Conservation (phyloP, 805 yeast genomes). For the Candida incommunis region DNA sequence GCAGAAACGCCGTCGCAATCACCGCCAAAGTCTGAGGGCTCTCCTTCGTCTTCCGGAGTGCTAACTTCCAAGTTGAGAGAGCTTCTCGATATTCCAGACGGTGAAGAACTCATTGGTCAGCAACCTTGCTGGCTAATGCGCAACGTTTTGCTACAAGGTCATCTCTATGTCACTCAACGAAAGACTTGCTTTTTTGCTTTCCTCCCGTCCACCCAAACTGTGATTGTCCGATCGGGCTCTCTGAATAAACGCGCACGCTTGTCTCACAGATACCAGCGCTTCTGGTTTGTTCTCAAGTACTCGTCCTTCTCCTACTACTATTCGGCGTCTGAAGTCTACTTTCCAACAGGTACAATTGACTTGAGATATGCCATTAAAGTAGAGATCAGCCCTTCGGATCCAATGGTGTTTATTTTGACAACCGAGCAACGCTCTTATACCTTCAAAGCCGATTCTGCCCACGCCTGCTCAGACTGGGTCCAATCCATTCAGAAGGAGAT, state of each 20-base stretch:
- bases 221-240: slow-evolving; percentile 34
- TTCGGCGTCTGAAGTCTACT: slow-evolving; percentile 67
- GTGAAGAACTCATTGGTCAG: slow-evolving; percentile 17
- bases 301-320: slow-evolving; percentile 55
- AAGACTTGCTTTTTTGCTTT: slow-evolving; percentile 65
- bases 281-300: slow-evolving; percentile 69
- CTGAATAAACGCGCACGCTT: slow-evolving; percentile 29
- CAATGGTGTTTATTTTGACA: slow-evolving; percentile 41
- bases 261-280: slow-evolving; percentile 32
- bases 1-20: not conserved
- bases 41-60: not conserved
- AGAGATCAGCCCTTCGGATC: slow-evolving; percentile 27
- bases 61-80: slow-evolving; percentile 11
- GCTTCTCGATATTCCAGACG: slow-evolving; percentile 10
- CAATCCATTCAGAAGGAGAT: slow-evolving; percentile 59
- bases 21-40: not conserved
- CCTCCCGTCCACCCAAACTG: slow-evolving; percentile 42
- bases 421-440: slow-evolving; percentile 45
- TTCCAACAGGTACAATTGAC: slow-evolving; percentile 67
- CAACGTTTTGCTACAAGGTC: slow-evolving; percentile 80
- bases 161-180: slow-evolving; percentile 52
- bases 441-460: slow-evolving; percentile 60
- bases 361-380: slow-evolving; percentile 48
- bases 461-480: slow-evolving; percentile 71
- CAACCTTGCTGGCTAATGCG: slow-evolving; percentile 68